Evolutionary conservation across 2,329 filamentous ascomycete species (phyloP).

Genomic region (Thelonectria discophora): DNA sequence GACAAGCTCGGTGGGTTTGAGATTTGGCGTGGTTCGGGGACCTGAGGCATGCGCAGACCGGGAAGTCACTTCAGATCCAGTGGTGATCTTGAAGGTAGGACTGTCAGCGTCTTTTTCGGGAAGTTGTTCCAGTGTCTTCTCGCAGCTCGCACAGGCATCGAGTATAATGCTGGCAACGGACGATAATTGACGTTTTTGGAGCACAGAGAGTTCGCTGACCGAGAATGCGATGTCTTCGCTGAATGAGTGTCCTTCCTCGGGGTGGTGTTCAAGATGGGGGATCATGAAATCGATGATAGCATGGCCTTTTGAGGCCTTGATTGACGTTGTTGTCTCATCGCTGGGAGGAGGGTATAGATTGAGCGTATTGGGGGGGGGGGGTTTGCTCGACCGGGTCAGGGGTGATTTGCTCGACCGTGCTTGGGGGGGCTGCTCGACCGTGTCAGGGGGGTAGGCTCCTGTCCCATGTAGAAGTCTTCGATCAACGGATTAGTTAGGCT

Average conservation of each 20-base stretch:
- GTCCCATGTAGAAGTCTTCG: too few relatives aligned
- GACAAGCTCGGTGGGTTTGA: not conserved
- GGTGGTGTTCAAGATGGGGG: not conserved
- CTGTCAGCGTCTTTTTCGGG: not conserved
- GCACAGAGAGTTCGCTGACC: not conserved
- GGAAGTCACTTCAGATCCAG: not conserved
- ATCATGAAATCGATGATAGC: not conserved
- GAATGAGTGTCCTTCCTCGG: not conserved
- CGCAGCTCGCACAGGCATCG: not conserved
- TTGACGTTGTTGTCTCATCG: too few relatives aligned
- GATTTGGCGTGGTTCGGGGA: too few relatives aligned
- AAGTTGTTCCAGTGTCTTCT: not conserved
- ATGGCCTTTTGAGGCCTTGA: not conserved
- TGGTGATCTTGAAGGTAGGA: too few relatives aligned
- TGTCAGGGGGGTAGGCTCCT: too few relatives aligned
- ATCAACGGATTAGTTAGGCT: too few relatives aligned
- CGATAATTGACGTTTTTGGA: not conserved
- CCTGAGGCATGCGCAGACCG: not conserved
- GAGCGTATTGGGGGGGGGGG: too few relatives aligned
- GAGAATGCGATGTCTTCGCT: not conserved
- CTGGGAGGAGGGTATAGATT: too few relatives aligned
- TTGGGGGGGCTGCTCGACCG: too few relatives aligned
- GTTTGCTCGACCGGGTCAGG: too few relatives aligned
- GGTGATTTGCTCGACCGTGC: too few relatives aligned
- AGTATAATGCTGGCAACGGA: not conserved